Conservation (phyloP, 495 filamentous ascomycete genomes). For the Penicillium longicatenatum region DNA sequence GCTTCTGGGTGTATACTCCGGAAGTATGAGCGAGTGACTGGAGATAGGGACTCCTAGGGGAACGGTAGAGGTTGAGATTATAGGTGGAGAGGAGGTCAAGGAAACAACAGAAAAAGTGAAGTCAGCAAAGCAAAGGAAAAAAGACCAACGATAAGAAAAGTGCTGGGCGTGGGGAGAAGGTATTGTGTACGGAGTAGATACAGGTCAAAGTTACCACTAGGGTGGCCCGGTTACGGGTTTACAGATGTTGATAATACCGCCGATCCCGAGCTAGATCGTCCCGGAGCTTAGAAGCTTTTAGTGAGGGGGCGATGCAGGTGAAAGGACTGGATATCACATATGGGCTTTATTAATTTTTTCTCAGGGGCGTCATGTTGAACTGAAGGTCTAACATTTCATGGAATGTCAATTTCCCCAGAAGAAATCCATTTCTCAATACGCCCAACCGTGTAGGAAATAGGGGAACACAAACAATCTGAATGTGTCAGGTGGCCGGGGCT, state of each 20-base stretch:
- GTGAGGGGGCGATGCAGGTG: not conserved
- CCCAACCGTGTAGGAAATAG: not conserved
- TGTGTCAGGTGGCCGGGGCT: constrained; percentile 2
- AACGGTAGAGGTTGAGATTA: not conserved
- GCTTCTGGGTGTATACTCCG: constrained; percentile 19
- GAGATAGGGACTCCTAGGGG: constrained; percentile 12
- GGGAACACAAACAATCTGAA: not conserved
- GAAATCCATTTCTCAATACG: not conserved
- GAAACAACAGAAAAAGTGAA: constrained; percentile 5
- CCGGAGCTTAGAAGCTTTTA: not conserved
- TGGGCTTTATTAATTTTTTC: not conserved
- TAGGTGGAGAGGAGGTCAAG: constrained; percentile 6
- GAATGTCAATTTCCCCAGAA: not conserved
- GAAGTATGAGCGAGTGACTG: constrained; percentile 31
- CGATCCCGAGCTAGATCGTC: constrained; percentile 7
- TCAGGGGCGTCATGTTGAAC: not conserved
- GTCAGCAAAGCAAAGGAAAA: constrained; percentile 11
- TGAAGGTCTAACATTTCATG: not conserved
- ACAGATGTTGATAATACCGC: constrained; percentile 2
- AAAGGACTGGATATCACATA: not conserved
- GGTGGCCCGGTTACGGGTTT: not conserved
- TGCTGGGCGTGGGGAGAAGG: constrained; percentile 23
- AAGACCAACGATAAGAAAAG: constrained; percentile 7
- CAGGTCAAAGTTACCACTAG: not conserved
- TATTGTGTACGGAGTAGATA: constrained; percentile 1